Evolutionary conservation across 2,329 filamentous ascomycete species (phyloP).

Genomic region (Fusarium chlamydosporum): DNA sequence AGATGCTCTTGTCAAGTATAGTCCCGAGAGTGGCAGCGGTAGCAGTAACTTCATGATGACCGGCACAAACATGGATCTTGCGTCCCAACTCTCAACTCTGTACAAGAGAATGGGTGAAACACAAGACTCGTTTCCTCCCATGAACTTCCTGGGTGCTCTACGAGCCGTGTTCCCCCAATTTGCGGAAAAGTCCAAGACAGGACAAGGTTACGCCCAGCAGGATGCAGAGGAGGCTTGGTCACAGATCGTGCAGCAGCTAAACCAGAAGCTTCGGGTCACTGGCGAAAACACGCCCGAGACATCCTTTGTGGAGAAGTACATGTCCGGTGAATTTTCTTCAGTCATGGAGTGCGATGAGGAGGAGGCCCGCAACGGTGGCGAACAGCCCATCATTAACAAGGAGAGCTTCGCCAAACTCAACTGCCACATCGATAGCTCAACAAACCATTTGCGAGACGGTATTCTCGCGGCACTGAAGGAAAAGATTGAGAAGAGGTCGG

Average conservation of each 20-base stretch:
- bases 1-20: constrained; percentile 76
- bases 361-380: constrained; percentile 79
- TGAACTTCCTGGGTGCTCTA: constrained; percentile 85
- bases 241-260: constrained; percentile 88
- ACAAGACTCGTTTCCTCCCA: constrained; percentile 86
- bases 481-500: constrained; percentile 90
- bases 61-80: constrained; percentile 71
- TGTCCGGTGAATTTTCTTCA: constrained; percentile 85
- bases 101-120: constrained; percentile 93
- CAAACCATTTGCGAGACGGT: constrained; percentile 92
- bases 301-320: constrained; percentile 91
- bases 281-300: constrained; percentile 65
- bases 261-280: constrained; percentile 80
- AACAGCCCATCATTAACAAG: constrained; percentile 75
- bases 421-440: constrained; percentile 90
- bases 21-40: constrained; percentile 47
- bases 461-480: constrained; percentile 86
- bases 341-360: constrained; percentile 87
- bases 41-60: constrained; percentile 64
- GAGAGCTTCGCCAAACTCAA: constrained; percentile 93
- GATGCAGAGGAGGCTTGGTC: constrained; percentile 99
- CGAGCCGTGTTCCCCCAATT: constrained; percentile 90
- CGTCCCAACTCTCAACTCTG: constrained; percentile 81
- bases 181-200: constrained; percentile 86
- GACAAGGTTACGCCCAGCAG: constrained; percentile 93